Percentiles rank a stretch among this genome's conserved stretches.
These are phyloP conservation scores for Berberis vulgaris DNA, from an alignment of 164 flowering plant genomes.

Conservation along the genomic window DNA sequence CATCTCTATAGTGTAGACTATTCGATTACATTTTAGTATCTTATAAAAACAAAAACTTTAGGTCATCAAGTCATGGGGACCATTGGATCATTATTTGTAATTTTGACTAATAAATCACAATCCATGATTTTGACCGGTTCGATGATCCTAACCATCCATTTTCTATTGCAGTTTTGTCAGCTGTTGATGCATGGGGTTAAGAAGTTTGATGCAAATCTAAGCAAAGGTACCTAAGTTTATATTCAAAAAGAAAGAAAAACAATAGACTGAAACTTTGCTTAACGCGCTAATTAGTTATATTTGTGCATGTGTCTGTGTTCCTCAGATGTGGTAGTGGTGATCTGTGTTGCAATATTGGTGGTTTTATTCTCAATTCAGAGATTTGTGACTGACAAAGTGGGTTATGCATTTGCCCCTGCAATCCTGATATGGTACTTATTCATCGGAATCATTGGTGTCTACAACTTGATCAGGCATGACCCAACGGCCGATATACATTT, in stretches of 20 bases:
- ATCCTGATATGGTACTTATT: constrained; percentile 15
- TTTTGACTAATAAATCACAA: too few relatives aligned
- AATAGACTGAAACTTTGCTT: neutral
- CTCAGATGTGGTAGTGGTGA: constrained; percentile 18
- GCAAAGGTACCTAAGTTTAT: constrained; percentile 9
- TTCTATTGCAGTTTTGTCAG: constrained; percentile 15
- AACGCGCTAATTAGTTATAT: neutral
- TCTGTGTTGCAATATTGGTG: constrained; percentile 20
- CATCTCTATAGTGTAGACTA: too few relatives aligned
- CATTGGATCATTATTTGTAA: too few relatives aligned
- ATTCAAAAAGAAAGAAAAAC: neutral
- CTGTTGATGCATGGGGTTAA: constrained; percentile 13
- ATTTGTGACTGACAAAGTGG: constrained; percentile 26
- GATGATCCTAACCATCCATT: too few relatives aligned
- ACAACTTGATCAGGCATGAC: constrained; percentile 14
- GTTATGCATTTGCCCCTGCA: constrained; percentile 22
- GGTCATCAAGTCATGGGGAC: too few relatives aligned
- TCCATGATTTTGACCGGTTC: too few relatives aligned
- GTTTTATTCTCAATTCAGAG: constrained; percentile 17
- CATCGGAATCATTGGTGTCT: constrained; percentile 11
- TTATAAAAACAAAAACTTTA: too few relatives aligned
- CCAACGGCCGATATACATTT: constrained; percentile 12
- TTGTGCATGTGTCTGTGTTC: neutral
- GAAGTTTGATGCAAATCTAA: constrained; percentile 5
- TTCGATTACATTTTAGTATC: too few relatives aligned